These are phyloP conservation scores for Ammopiptanthus mongolicus DNA, from an alignment of 306 rosid species.

Conservation along the genomic window DNA sequence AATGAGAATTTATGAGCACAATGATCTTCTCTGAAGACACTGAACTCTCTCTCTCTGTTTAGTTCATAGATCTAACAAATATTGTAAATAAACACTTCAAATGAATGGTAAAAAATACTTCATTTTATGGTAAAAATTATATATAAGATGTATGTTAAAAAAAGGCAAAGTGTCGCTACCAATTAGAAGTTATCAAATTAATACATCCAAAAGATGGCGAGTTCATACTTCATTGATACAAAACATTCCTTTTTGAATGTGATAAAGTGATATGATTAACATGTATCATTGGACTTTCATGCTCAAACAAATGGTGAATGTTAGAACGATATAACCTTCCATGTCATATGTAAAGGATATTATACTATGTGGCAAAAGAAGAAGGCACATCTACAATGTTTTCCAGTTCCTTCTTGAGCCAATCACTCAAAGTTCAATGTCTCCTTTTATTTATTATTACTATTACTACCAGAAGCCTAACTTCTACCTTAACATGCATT, in stretches of 20 bases:
- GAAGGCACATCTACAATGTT: background rate
- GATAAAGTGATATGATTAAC: background rate
- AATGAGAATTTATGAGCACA: too few species aligned
- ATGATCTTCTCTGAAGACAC: too few species aligned
- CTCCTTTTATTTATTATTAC: slow-evolving; percentile 1
- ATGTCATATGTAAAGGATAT: background rate
- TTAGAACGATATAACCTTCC: background rate
- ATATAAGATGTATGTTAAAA: too few species aligned
- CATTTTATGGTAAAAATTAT: too few species aligned
- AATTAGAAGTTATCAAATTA: too few species aligned
- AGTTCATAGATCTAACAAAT: too few species aligned
- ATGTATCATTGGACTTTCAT: background rate
- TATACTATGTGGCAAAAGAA: background rate
- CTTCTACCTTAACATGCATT: background rate
- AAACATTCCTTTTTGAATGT: background rate
- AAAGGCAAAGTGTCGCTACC: too few species aligned
- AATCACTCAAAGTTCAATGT: background rate
- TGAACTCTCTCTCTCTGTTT: too few species aligned
- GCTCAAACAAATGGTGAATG: background rate
- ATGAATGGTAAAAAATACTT: too few species aligned
- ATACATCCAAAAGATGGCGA: slow-evolving; percentile 48
- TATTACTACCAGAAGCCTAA: background rate
- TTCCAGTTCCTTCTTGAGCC: background rate
- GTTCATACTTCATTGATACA: slow-evolving; percentile 3
- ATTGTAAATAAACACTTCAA: too few species aligned